These are phyloP conservation scores for Vaccinium darrowii DNA, from an alignment of 148 eudicot species.

Conservation along the genomic window DNA sequence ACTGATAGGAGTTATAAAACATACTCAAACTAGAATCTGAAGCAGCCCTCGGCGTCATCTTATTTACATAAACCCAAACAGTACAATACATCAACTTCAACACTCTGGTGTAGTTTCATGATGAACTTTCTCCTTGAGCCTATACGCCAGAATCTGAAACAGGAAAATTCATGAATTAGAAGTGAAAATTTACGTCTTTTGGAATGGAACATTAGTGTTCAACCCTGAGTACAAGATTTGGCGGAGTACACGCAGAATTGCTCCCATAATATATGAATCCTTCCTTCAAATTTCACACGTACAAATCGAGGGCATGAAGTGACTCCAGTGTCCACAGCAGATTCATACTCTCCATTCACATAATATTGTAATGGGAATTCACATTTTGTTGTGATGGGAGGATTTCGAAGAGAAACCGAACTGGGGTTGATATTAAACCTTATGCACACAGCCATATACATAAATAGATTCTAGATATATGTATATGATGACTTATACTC, in stretches of 20 bases:
- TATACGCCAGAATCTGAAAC: constrained; percentile 16
- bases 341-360: background rate
- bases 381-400: background rate
- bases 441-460: background rate
- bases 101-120: background rate
- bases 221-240: background rate
- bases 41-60: background rate
- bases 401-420: background rate
- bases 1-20: background rate
- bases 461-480: background rate
- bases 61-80: background rate
- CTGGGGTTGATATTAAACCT: background rate
- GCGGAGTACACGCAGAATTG: background rate
- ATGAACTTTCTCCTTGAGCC: constrained; percentile 12
- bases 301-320: background rate
- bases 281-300: background rate
- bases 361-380: background rate
- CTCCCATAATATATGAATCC: background rate
- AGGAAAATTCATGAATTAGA: background rate
- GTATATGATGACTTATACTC: background rate
- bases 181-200: background rate
- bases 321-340: background rate
- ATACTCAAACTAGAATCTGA: background rate
- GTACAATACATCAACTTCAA: background rate
- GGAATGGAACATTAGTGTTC: background rate